Percentiles rank a stretch among this genome's conserved stretches.
These are phyloP conservation scores for Grifola frondosa DNA, from an alignment of 1,284 basidiomycete species.

Conservation along the genomic window DNA sequence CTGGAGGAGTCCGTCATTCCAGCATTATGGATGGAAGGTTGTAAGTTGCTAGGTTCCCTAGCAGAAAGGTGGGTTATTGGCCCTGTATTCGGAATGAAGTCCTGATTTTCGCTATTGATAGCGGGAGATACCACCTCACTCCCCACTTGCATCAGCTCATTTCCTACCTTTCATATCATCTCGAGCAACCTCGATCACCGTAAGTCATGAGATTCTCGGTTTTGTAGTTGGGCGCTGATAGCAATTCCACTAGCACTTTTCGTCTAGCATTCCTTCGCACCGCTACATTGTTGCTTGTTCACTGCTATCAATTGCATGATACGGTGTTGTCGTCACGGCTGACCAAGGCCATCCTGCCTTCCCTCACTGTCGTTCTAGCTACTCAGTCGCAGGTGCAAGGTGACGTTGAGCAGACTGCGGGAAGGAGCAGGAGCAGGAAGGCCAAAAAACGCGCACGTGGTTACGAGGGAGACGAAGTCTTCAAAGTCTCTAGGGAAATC, in stretches of 20 bases:
- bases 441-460: constrained; percentile 75
- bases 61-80: constrained; percentile 48
- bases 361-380: constrained; percentile 49
- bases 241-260: constrained; percentile 37
- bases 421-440: constrained; percentile 45
- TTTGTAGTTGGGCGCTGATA: not conserved
- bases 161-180: constrained; percentile 51
- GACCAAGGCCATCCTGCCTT: constrained; percentile 51
- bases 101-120: constrained; percentile 25
- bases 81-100: too few relatives aligned
- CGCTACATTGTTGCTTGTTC: constrained; percentile 42
- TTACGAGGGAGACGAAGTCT: constrained; percentile 78
- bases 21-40: constrained; percentile 53
- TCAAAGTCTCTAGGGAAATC: constrained; percentile 53
- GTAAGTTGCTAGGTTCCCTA: constrained; percentile 48
- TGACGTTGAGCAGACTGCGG: constrained; percentile 20
- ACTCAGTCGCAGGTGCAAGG: constrained; percentile 33
- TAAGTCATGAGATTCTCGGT: constrained; percentile 37
- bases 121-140: constrained; percentile 49
- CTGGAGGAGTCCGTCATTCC: constrained; percentile 58
- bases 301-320: constrained; percentile 49
- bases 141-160: constrained; percentile 52
- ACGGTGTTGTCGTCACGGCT: constrained; percentile 53
- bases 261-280: constrained; percentile 46
- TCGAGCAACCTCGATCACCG: constrained; percentile 56